Evolutionary conservation across 768 basidiomycete genomes (phyloP), one percentile per base, ranked within the genome.

Genomic region (Termitomyces sp.): DNA sequence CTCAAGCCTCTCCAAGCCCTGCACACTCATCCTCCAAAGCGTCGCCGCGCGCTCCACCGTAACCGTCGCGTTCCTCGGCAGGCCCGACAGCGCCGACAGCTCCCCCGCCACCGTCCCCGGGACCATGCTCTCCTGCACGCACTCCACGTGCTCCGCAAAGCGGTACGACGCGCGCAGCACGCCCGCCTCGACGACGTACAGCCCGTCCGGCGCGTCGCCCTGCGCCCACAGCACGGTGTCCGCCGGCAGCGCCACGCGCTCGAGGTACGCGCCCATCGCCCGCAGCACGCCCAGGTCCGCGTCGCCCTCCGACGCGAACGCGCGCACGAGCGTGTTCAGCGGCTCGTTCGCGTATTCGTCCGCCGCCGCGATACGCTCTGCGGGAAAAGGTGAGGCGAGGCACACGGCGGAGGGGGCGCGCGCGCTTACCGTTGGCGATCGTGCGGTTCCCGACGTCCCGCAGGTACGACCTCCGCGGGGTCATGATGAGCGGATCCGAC

Each of bases 41-140:
- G 87, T 81, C 7, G 84, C 86, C 8, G 85, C 79, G 5, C 84
- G 78, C 70, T 98, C 96, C 3, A 89, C 92, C 0, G 87, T 75
- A 36, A 92, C 92, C 4, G 88, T 91, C 26, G 94, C 89, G 67
- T 97, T 98, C 49, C 96, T 79, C 18, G 84, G 79, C 20, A 87
- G 77, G 22, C 84, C 85, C 9, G 94, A 86, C 13, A 99, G 74
- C 37, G 89, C 90, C 0, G 92, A 87, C 53, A 99, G 70, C 71
- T 98, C 96, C 0, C 96, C 96, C 10, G 95, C 92, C 2, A 98
- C 74, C 0, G 94, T 93, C 2, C 94, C 95, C 4, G 92, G 85
- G 0, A 95, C 92, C 94, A 96, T 96, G 2, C 89, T 91, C 73
- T 96, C 94, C 65, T 90, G 87, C 50, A 93, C 84, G 5, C 72